Base-by-base conservation (phyloP, 148 eudicot genomes). In the Cornus kousa region DNA sequence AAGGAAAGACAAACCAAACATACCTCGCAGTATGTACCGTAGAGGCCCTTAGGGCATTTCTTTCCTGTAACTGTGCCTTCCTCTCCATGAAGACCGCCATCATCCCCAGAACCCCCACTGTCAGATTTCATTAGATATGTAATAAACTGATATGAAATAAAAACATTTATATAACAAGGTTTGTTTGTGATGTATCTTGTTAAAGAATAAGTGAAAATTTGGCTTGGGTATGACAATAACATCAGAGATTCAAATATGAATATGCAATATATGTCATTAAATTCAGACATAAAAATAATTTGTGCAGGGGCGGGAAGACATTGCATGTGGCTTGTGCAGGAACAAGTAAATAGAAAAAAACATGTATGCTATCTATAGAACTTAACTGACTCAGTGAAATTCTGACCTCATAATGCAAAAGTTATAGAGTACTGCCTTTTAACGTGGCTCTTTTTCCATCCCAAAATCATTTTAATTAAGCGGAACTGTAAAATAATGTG, bases 21-120 rank as follows among this genome's bases (percentile, higher is more conserved):
- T 82, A 92, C 97, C 80, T 69, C 84, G 85, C 97, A 93, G 77
- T 89, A 93, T 80, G 88, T 91, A 88, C 95, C 94, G 83, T 89
- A 93, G 33, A 93, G 91, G 71, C 97, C 97, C 81, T 86, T 87
- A 4, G 97, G 97, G 83, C 97, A 93, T 74, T 83, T 83, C 82
- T 86, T 90, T 75, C 95, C 97, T 4, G 93, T 91, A 69, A 91
- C 70, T 50, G 95, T 93, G 68, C 97, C 97, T 50, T 87, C 87
- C 81, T 88, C 97, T 74, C 97, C 97, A 53, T 35, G 59, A 85
- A 80, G 85, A 82, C 91, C 95, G 22, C 82, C 87, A 72, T 79
- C 87, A 72, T 89, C 82, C 72, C 97, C 97, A 73, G 86, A 70
- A 78, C 95, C 97, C 57, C 97, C 97, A 68, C 97, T 93, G 88